Conservation (phyloP, 371 early-diverging fungal species). For the Batkoa obscura region DNA sequence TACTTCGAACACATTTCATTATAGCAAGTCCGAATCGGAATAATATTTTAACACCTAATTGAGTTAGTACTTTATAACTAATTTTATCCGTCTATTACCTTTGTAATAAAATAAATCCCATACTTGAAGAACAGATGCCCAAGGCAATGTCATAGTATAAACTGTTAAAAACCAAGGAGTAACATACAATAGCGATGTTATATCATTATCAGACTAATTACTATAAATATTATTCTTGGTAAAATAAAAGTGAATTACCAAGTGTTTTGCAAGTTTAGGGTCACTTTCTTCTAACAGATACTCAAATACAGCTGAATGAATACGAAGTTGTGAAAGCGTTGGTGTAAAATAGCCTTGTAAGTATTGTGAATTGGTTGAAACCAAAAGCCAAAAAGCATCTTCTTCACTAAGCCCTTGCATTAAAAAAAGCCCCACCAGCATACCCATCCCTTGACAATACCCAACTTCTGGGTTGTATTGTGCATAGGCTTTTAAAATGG, state of each 20-base stretch:
- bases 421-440: slow-evolving; percentile 74
- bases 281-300: slow-evolving; percentile 45
- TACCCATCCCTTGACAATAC: slow-evolving; percentile 94
- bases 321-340: slow-evolving; percentile 46
- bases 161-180: slow-evolving; percentile 89
- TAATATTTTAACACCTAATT: slow-evolving; percentile 42
- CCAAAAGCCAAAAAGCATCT: slow-evolving; percentile 77
- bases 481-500: slow-evolving; percentile 68
- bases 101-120: slow-evolving; percentile 87
- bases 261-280: slow-evolving; percentile 48
- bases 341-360: slow-evolving; percentile 63
- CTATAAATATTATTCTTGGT: not conserved
- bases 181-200: slow-evolving; percentile 70
- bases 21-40: slow-evolving; percentile 73
- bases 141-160: slow-evolving; percentile 76
- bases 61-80: too few species aligned
- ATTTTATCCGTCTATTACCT: slow-evolving; percentile 10
- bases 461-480: slow-evolving; percentile 75
- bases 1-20: slow-evolving; percentile 30
- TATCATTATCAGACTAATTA: slow-evolving; percentile 37
- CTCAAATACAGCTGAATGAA: slow-evolving; percentile 75
- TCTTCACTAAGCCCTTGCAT: slow-evolving; percentile 71
- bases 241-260: slow-evolving; percentile 19
- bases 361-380: slow-evolving; percentile 49
- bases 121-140: slow-evolving; percentile 73